Conservation (phyloP, 176 grass and related monocot species). For the Triticum urartu region DNA sequence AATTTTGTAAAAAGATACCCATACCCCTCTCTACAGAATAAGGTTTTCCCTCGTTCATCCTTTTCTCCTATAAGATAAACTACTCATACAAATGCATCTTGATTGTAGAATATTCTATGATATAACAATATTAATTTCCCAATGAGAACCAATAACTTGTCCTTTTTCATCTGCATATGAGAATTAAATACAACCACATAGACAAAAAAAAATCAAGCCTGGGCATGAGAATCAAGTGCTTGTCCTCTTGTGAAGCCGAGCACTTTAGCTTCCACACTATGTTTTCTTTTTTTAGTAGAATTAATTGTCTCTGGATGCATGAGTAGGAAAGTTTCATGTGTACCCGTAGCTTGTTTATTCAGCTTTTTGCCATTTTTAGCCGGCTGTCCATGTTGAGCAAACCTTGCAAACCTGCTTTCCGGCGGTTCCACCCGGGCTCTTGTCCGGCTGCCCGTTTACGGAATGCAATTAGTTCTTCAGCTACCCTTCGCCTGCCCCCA, state of each 20-base stretch:
- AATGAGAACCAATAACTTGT: constrained; percentile 8
- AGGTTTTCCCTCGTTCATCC: too few relatives aligned
- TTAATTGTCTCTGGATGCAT: constrained; percentile 14
- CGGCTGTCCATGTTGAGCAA: background rate
- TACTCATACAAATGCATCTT: too few relatives aligned
- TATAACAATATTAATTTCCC: background rate
- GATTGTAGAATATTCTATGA: constrained; percentile 29
- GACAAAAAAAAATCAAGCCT: background rate
- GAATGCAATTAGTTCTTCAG: constrained; percentile 14
- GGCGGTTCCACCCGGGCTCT: constrained; percentile 1
- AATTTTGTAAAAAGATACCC: too few relatives aligned
- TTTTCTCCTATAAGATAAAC: too few relatives aligned
- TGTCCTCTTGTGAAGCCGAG: background rate
- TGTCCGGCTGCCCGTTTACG: constrained; percentile 14
- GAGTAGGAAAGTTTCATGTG: background rate
- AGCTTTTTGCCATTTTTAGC: background rate
- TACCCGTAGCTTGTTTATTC: constrained; percentile 15
- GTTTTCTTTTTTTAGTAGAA: too few relatives aligned
- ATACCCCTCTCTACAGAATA: too few relatives aligned
- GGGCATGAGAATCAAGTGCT: background rate
- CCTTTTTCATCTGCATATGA: constrained; percentile 6
- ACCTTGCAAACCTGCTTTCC: constrained; percentile 32
- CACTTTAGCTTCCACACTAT: background rate
- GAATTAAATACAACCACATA: background rate
- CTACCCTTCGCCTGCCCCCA: background rate